Evolutionary conservation across 306 rosid genomes (phyloP).

Genomic region (Cucumis melo): DNA sequence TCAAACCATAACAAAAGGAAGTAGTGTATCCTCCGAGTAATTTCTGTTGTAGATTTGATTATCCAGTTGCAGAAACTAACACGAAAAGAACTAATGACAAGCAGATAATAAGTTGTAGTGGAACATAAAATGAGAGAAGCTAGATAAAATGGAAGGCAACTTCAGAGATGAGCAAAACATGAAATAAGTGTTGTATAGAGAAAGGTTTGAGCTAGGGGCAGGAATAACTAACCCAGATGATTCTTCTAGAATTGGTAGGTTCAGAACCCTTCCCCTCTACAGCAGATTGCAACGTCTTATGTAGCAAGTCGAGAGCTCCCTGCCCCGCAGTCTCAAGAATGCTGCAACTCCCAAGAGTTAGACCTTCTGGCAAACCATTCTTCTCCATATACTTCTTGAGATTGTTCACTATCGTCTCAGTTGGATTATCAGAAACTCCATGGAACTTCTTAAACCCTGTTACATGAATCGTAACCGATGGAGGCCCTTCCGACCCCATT

Average conservation of each 20-base stretch:
- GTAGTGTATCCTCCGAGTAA: neutral
- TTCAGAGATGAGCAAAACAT: neutral
- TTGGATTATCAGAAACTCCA: conserved; percentile 92
- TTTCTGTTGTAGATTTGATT: neutral
- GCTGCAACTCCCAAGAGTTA: conserved; percentile 62
- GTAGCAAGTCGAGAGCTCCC: conserved; percentile 45
- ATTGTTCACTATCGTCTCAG: conserved; percentile 56
- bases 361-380: conserved; percentile 67
- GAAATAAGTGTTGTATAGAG: neutral
- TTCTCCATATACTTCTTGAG: conserved; percentile 55
- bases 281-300: conserved; percentile 57
- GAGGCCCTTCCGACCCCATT: conserved; percentile 98
- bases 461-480: conserved; percentile 54
- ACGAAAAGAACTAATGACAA: neutral
- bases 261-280: conserved; percentile 30
- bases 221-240: conserved; percentile 54
- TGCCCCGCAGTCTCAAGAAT: conserved; percentile 94
- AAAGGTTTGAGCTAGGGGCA: neutral
- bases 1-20: neutral
- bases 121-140: neutral
- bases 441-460: conserved; percentile 97
- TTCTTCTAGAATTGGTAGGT: conserved; percentile 43
- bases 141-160: neutral
- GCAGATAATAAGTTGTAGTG: neutral
- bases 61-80: neutral